These are phyloP conservation scores for Trypanosomatidae sp. DNA, from an alignment of 208 protist genomes.

Conservation along the genomic window DNA sequence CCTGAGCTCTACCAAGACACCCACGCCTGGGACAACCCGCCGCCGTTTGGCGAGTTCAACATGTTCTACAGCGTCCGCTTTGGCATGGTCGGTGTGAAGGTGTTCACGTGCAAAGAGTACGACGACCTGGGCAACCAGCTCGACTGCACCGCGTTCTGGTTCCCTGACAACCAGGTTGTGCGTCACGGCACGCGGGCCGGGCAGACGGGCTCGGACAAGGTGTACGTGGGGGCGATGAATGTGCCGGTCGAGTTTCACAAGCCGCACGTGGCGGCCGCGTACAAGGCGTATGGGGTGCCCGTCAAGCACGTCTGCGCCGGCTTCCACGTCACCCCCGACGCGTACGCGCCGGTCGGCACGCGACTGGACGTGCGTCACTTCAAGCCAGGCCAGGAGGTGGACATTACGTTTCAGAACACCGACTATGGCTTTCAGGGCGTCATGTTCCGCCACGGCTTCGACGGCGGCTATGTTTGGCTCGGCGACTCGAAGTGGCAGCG, in stretches of 20 bases:
- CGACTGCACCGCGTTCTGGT: constrained; percentile 89
- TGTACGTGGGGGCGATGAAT: constrained; percentile 87
- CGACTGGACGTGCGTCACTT: constrained; percentile 90
- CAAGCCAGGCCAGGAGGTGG: constrained; percentile 88
- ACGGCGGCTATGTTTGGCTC: constrained; percentile 87
- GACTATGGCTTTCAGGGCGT: constrained; percentile 90
- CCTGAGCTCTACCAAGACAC: constrained; percentile 90
- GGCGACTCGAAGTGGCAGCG: constrained; percentile 90
- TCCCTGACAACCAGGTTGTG: constrained; percentile 88
- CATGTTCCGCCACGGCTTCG: constrained; percentile 89
- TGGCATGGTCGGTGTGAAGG: constrained; percentile 86
- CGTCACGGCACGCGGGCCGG: constrained; percentile 66
- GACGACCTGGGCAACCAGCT: constrained; percentile 90
- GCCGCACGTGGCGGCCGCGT: constrained; percentile 79
- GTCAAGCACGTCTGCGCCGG: constrained; percentile 83
- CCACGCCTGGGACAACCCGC: constrained; percentile 84
- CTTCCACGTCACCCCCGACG: constrained; percentile 83
- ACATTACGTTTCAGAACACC: constrained; percentile 84
- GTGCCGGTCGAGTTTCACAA: constrained; percentile 87
- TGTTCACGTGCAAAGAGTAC: constrained; percentile 86
- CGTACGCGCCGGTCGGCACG: constrained; percentile 86
- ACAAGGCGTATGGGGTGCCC: constrained; percentile 80
- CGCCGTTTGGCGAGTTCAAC: constrained; percentile 90
- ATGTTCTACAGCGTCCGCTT: constrained; percentile 90
- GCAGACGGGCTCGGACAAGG: constrained; percentile 71